These are phyloP conservation scores for Floccularia luteovirens DNA, from an alignment of 768 basidiomycete genomes.

Conservation along the genomic window DNA sequence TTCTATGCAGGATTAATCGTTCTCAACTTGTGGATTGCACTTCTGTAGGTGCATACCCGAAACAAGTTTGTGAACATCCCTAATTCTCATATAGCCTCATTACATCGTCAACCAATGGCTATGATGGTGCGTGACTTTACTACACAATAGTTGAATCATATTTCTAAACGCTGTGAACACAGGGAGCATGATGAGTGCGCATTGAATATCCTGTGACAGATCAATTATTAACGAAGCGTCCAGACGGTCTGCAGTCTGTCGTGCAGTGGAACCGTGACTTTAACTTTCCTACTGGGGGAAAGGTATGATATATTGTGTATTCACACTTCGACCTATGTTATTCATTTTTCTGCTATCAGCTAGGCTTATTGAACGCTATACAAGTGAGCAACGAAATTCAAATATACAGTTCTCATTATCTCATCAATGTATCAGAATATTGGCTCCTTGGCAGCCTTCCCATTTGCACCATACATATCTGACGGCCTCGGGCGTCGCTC, in stretches of 20 bases:
- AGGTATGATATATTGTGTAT: conserved; percentile 9
- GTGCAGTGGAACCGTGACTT: conserved; percentile 49
- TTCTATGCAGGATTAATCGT: conserved; percentile 29
- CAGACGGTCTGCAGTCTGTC: conserved; percentile 51
- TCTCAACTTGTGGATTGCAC: conserved; percentile 49
- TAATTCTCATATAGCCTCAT: conserved; percentile 31
- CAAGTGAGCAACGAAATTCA: conserved; percentile 27
- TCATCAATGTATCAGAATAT: conserved; percentile 35
- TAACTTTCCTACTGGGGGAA: conserved; percentile 37
- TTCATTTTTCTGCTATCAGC: conserved; percentile 13
- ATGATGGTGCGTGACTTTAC: conserved; percentile 35
- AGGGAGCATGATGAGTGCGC: conserved; percentile 53
- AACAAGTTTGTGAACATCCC: background rate
- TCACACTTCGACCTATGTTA: too few relatives aligned
- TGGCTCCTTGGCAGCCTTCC: conserved; percentile 49
- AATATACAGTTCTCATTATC: background rate
- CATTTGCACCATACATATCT: conserved; percentile 54
- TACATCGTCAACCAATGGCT: conserved; percentile 56
- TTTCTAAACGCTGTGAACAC: conserved; percentile 1
- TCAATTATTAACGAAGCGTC: background rate
- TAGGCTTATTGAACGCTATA: conserved; percentile 56
- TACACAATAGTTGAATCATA: background rate
- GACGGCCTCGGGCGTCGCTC: conserved; percentile 55
- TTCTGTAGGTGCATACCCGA: conserved; percentile 37
- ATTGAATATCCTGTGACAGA: background rate